phyloP scores from a whole-genome alignment of 108 stramenopile species.

The Aureococcus anophagefferens region DNA sequence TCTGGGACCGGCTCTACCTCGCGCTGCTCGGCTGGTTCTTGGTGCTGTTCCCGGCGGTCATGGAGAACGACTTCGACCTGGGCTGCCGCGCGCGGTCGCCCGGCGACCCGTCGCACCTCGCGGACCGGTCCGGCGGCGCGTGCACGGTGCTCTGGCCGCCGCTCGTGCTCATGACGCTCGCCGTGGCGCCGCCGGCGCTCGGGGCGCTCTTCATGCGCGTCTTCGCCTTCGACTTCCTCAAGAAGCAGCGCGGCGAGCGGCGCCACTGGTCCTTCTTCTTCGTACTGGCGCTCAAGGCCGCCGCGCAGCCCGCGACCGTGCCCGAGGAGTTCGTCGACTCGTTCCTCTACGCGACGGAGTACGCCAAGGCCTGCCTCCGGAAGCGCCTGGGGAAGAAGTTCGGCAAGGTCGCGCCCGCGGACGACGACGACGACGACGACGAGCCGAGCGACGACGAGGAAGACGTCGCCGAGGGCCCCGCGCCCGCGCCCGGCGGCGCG shows the following conservation, averaged over 20 bases:
- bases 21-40: background rate
- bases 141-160: background rate
- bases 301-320: background rate
- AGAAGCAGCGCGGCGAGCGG: background rate
- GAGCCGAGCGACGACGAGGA: no score
- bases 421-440: no score
- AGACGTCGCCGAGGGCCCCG: no score
- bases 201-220: background rate
- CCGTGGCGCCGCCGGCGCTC: background rate
- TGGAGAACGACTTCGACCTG: no score
- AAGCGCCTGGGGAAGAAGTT: no score
- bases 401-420: no score
- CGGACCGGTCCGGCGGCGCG: background rate
- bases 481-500: no score
- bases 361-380: no score
- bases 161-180: background rate
- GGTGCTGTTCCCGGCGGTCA: background rate
- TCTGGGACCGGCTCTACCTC: no score
- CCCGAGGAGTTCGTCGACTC: background rate
- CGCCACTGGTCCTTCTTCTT: background rate
- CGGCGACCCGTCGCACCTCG: no score
- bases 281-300: background rate
- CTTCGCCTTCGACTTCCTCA: background rate
- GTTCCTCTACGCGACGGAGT: no score
- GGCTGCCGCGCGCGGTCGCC: no score